A percentile compares a stretch with the other conserved stretches of the same genome.
Conservation (phyloP, 495 filamentous ascomycete species). For the Hypoxylon cercidicola region DNA sequence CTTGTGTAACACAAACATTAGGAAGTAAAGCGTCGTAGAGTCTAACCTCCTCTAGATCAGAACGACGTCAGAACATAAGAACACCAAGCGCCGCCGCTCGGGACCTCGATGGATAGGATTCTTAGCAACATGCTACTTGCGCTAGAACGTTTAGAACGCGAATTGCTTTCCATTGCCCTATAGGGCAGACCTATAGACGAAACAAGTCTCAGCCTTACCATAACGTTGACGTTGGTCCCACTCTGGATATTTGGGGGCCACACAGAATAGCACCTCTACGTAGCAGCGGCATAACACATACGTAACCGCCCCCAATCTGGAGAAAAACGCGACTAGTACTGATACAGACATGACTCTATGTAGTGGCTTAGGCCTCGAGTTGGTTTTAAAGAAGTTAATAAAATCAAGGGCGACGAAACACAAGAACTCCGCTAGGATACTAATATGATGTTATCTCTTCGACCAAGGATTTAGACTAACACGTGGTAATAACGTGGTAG, state of each 20-base stretch:
- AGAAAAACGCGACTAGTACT: constrained; percentile 26
- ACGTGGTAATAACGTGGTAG: not conserved
- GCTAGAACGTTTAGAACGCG: not conserved
- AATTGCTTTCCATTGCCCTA: constrained; percentile 19
- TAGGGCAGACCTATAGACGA: constrained; percentile 19
- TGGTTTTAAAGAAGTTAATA: too few species aligned
- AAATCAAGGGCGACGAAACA: not conserved
- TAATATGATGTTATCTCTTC: not conserved
- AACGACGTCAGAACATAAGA: not conserved
- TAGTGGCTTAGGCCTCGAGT: too few species aligned
- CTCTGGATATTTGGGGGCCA: constrained; percentile 18
- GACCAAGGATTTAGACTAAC: not conserved
- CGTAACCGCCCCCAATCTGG: constrained; percentile 37
- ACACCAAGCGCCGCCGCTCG: too few species aligned
- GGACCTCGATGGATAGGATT: not conserved
- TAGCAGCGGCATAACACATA: constrained; percentile 6
- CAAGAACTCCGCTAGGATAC: not conserved
- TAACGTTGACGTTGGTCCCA: constrained; percentile 33
- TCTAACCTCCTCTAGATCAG: not conserved
- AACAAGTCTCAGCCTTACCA: constrained; percentile 39
- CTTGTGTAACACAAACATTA: constrained; percentile 25
- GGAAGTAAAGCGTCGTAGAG: not conserved
- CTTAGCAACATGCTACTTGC: not conserved
- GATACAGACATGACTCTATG: constrained; percentile 9
- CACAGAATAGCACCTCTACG: not conserved